Percentiles rank a stretch among this genome's conserved stretches.
Evolutionary conservation across 2,329 filamentous ascomycete genomes (phyloP).

Genomic region (Aspergillus sp.): DNA sequence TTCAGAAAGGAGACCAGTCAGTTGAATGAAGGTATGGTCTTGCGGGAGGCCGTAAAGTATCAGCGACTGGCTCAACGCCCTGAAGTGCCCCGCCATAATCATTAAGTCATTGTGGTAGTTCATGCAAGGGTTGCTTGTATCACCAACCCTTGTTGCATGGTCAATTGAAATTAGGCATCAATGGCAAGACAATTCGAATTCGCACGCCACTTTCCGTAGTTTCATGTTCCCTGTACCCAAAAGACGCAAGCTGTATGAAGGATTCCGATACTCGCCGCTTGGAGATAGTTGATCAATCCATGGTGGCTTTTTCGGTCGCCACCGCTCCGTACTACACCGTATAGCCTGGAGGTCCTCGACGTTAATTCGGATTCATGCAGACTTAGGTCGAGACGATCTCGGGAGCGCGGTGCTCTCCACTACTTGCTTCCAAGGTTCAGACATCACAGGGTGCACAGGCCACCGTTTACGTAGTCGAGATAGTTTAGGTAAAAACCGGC

Average conservation of each 20-base stretch:
- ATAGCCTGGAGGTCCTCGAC: not conserved
- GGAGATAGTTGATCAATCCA: not conserved
- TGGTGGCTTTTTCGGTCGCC: not conserved
- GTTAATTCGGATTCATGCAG: not conserved
- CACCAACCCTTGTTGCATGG: not conserved
- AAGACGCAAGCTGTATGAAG: not conserved
- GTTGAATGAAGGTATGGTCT: slow-evolving; percentile 50
- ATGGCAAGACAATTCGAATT: not conserved
- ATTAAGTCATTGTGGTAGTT: slow-evolving; percentile 27
- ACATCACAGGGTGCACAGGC: not conserved
- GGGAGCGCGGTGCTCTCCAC: not conserved
- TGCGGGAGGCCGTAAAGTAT: slow-evolving; percentile 48
- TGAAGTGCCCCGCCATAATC: slow-evolving; percentile 47
- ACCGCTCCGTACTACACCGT: not conserved
- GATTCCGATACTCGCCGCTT: not conserved
- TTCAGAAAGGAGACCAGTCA: slow-evolving; percentile 49
- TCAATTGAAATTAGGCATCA: slow-evolving; percentile 1
- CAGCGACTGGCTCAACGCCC: slow-evolving; percentile 48
- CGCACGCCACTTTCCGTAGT: not conserved
- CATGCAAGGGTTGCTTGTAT: not conserved
- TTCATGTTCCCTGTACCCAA: not conserved
- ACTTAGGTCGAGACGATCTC: not conserved
- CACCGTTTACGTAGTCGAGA: not conserved
- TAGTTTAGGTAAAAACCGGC: slow-evolving; percentile 7
- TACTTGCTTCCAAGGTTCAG: not conserved